Conservation (phyloP, 2,329 filamentous ascomycete genomes). For the Colletotrichum orbiculare region DNA sequence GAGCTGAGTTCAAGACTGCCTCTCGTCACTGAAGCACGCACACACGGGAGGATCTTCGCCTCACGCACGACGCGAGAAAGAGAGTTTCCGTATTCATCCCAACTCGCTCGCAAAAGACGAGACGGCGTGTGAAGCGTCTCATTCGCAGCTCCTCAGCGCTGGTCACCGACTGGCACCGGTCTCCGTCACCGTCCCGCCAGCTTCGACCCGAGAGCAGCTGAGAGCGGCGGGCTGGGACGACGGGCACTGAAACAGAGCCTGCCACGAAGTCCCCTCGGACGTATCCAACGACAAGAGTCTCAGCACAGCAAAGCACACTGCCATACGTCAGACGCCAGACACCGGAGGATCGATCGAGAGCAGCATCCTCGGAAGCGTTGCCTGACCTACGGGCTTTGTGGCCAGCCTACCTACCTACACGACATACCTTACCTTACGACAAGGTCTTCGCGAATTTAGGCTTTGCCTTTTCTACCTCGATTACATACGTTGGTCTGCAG, state of each 20-base stretch:
- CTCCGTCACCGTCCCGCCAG: conserved; percentile 8
- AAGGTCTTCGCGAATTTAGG: background rate
- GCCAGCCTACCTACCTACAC: no score
- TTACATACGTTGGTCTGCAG: no score
- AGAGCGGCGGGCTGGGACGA: background rate
- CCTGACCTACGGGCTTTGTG: conserved; percentile 16
- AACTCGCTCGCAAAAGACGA: conserved; percentile 25
- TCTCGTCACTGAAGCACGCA: background rate
- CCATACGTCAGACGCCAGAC: background rate
- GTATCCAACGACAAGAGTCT: conserved; percentile 28
- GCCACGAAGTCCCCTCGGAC: conserved; percentile 25
- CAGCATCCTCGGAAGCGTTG: conserved; percentile 21
- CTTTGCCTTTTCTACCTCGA: no score
- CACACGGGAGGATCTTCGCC: background rate
- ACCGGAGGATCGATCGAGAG: conserved; percentile 11
- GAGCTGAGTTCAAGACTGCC: conserved; percentile 1
- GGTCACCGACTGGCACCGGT: conserved; percentile 21
- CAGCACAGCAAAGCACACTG: conserved; percentile 13
- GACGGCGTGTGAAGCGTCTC: conserved; percentile 31
- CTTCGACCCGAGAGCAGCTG: conserved; percentile 6
- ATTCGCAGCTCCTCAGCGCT: conserved; percentile 19
- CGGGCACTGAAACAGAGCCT: conserved; percentile 27
- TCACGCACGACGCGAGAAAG: conserved; percentile 3
- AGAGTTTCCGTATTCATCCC: conserved; percentile 22
- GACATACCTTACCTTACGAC: no score